Evolutionary conservation across 305 asterid species (phyloP), one percentile per base, ranked within the genome.

Genomic region (Fraxinus dipetala): DNA sequence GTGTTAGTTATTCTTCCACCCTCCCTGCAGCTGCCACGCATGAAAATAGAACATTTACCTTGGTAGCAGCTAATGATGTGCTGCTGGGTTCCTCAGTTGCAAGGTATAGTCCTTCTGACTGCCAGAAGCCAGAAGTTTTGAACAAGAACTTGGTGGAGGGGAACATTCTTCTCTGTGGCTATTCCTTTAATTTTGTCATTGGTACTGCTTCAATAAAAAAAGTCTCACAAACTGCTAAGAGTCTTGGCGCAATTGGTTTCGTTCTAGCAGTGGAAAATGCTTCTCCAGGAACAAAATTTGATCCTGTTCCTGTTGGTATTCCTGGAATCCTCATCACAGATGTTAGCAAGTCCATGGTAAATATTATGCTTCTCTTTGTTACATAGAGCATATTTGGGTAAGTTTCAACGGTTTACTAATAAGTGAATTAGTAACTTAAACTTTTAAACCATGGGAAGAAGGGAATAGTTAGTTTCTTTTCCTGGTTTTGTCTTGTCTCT

Each of bases 261-360:
- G 98, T 96, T 86, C 93, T 96, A 72, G 99, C 98, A 35, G 99
- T 96, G 61, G 99, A 96, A 89, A 96, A 89, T 88, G 93, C 92
- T 84, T 92, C 97, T 78, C 98, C 97, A 2, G 98, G 98, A 72
- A 90, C 98, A 59, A 96, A 93, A 86, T 96, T 90, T 75, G 97
- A 94, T 83, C 98, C 99, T 31, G 96, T 94, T 61, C 99, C 99
- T 26, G 90, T 91, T 83, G 86, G 92, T 48, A 80, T 90, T 84
- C 98, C 99, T 0, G 99, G 99, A 79, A 93, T 96, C 88, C 93
- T 96, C 80, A 86, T 96, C 84, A 87, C 97, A 20, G 98, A 96
- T 76, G 90, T 85, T 79, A 79, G 84, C 88, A 82, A 86, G 83
- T 96, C 99, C 84, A 85, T 83, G 98, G 99, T 93, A 91, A 83